Evolutionary conservation across 768 basidiomycete species (phyloP), one percentile per base, ranked within the genome.

Genomic region (Dacryopinax primogenitus): DNA sequence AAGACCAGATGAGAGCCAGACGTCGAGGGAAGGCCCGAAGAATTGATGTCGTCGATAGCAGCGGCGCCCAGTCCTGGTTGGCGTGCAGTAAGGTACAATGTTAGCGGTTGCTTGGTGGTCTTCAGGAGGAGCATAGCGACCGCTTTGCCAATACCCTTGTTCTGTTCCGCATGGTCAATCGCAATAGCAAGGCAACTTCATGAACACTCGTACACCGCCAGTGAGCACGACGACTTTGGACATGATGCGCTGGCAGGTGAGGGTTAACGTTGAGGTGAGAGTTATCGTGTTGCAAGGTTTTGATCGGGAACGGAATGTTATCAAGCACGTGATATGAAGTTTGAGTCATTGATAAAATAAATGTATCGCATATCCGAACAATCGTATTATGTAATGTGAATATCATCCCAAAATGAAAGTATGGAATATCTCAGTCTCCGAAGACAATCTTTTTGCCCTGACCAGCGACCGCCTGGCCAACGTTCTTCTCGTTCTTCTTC

Each of bases 371-470:
- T n/a, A n/a, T n/a, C n/a, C n/a, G n/a, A n/a, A n/a, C n/a, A n/a
- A n/a, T n/a, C n/a, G n/a, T n/a, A n/a, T n/a, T 37, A 37, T 37
- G 11, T 18, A 37, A 37, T 9, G 36, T 9, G 36, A 9, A 37
- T 37, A 37, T 18, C 18, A 23, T 13, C 11, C 9, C 36, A 28
- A 63, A 63, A 26, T 23, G 34, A 6, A n/a, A 35, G 41, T 39
- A 35, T 18, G 34, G 2, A 2, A 36, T 26, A 4, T 6, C 62
- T 21, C 18, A 33, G 69, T 71, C 79, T 65, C 76, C 77, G 67
- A 81, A 81, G 0, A 76, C 74, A 64, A 96, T 95, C 78, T 96
- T 96, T 73, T 85, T 93, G 28, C 92, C 90, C 74, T 86, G 84
- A 51, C 85, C 79, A 44, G 84, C 82, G 11, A 84, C 74, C 41